phyloP scores from a whole-genome alignment of 179 eudicot species.

The Beta corolliflora region DNA sequence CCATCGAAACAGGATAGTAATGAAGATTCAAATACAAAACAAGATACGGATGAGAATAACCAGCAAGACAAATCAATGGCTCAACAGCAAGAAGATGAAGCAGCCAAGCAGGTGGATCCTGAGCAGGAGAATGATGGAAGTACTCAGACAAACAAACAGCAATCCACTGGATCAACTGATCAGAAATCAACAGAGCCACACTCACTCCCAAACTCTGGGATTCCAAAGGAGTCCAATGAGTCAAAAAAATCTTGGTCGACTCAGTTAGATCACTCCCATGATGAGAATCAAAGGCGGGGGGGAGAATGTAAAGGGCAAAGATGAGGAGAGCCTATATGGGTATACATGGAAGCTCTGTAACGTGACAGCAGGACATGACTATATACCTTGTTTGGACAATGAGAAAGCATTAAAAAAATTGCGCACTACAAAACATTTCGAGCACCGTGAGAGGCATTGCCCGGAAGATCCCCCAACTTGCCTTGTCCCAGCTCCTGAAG shows the following conservation, averaged over 20 bases:
- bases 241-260: slow-evolving; percentile 75
- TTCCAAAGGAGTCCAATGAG: slow-evolving; percentile 74
- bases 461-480: slow-evolving; percentile 77
- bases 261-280: slow-evolving; percentile 64
- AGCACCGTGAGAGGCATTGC: slow-evolving; percentile 92
- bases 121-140: slow-evolving; percentile 12
- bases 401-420: slow-evolving; percentile 53
- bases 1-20: slow-evolving; percentile 27
- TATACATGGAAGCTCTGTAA: slow-evolving; percentile 77
- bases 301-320: slow-evolving; percentile 39
- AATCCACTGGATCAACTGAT: slow-evolving; percentile 21
- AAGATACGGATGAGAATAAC: slow-evolving; percentile 33
- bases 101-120: slow-evolving; percentile 16
- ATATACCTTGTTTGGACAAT: slow-evolving; percentile 91
- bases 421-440: slow-evolving; percentile 52
- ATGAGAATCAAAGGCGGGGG: slow-evolving; percentile 41
- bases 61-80: slow-evolving; percentile 24
- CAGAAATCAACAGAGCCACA: slow-evolving; percentile 34
- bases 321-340: slow-evolving; percentile 43
- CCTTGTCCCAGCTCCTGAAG: slow-evolving; percentile 60
- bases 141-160: slow-evolving; percentile 22
- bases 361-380: slow-evolving; percentile 66
- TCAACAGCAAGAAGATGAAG: slow-evolving; percentile 29
- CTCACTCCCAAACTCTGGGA: slow-evolving; percentile 47
- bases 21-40: slow-evolving; percentile 34